Percentiles rank a stretch among this genome's conserved stretches.
These are phyloP conservation scores for Diaporthe eres DNA, from an alignment of 2,329 filamentous ascomycete species.

Conservation along the genomic window DNA sequence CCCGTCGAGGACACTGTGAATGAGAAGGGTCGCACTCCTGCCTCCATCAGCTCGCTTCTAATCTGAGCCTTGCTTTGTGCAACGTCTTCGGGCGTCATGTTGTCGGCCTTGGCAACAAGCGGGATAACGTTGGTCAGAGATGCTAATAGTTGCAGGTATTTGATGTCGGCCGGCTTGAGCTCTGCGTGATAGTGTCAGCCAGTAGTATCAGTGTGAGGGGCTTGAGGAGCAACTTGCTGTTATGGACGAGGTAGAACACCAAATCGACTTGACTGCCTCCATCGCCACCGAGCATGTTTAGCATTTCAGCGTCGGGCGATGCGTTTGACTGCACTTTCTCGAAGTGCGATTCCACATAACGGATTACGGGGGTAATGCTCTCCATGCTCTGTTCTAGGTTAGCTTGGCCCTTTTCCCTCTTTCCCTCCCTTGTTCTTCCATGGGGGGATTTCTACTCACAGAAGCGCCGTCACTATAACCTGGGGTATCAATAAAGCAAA, in stretches of 20 bases:
- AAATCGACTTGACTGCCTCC: slow-evolving; percentile 89
- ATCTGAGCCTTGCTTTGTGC: slow-evolving; percentile 72
- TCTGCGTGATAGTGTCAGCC: slow-evolving; percentile 56
- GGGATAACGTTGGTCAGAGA: slow-evolving; percentile 88
- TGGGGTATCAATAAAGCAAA: slow-evolving; percentile 93
- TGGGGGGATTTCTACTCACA: slow-evolving; percentile 54
- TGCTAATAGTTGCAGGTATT: slow-evolving; percentile 79
- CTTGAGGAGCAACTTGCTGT: slow-evolving; percentile 65
- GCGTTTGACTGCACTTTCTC: slow-evolving; percentile 73
- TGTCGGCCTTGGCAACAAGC: slow-evolving; percentile 83
- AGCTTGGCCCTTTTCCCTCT: not conserved
- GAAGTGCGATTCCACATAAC: slow-evolving; percentile 81
- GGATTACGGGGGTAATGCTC: slow-evolving; percentile 71
- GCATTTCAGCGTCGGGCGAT: slow-evolving; percentile 80
- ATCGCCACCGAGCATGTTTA: slow-evolving; percentile 83
- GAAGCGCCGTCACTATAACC: slow-evolving; percentile 70
- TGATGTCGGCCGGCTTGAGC: slow-evolving; percentile 74
- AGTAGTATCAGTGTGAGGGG: not conserved
- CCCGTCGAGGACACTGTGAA: slow-evolving; percentile 64
- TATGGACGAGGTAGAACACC: slow-evolving; percentile 84
- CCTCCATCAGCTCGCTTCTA: slow-evolving; percentile 66
- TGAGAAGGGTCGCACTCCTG: slow-evolving; percentile 75
- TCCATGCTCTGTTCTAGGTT: slow-evolving; percentile 61
- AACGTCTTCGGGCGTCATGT: slow-evolving; percentile 71
- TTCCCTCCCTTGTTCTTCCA: not conserved